Percentiles rank a stretch among this genome's conserved stretches.
Conservation (phyloP, 345 rosid species). For the Populus deltoides region DNA sequence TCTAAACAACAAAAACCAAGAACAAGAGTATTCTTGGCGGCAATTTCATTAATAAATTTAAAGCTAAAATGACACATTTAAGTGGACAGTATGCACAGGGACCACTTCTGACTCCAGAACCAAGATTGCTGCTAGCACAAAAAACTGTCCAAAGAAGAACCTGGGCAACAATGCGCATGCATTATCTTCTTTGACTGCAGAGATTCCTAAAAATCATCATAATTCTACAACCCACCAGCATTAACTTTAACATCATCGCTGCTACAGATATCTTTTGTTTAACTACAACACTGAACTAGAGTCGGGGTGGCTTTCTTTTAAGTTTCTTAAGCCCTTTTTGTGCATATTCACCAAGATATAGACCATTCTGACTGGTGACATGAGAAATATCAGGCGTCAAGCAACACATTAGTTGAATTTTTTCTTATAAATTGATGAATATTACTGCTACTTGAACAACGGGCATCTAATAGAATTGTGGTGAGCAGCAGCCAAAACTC, state of each 20-base stretch:
- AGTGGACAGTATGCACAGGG: neutral
- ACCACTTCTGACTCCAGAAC: neutral
- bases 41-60: neutral
- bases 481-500: constrained; percentile 5
- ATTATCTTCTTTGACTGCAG: neutral
- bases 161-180: neutral
- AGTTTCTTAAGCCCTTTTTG: neutral
- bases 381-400: too few relatives aligned
- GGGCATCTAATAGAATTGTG: neutral
- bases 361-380: neutral
- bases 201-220: neutral
- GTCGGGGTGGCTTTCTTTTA: neutral
- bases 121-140: neutral
- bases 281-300: neutral
- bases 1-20: neutral
- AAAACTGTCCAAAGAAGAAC: neutral
- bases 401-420: neutral
- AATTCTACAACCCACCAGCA: neutral
- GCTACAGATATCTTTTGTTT: neutral
- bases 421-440: neutral
- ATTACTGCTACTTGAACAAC: neutral
- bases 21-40: neutral
- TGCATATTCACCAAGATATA: neutral
- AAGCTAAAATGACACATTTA: neutral
- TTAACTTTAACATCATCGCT: neutral